Evolutionary conservation across 1,139 yeast genomes (phyloP), one percentile per base, ranked within the genome.

Genomic region (Diutina catenulata): DNA sequence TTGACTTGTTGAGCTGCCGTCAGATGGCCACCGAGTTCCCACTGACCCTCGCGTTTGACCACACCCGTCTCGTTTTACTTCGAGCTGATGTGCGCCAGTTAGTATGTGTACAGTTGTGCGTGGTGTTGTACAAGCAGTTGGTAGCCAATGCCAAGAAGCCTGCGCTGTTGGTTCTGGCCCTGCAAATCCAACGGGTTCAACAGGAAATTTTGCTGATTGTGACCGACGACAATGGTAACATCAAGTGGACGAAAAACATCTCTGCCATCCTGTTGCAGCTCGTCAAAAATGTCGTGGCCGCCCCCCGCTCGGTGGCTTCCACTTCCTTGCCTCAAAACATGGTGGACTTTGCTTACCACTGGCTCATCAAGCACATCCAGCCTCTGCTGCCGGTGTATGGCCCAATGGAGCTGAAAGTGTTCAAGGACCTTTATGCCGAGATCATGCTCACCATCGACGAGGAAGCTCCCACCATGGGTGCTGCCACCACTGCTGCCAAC

Each of bases 201-300:
- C 69, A 63, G 44, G 93, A 83, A 49, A 73, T 86, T 33, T 60
- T 82, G 44, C 82, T 91, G 22, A 82, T 86, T 40, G 86, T 84
- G 18, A 76, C 87, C 38, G 94, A 84, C 59, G 83, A 80, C 42
- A 80, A 78, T 51, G 95, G 95, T 3, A 83, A 81, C 53, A 76
- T 83, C 44, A 82, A 86, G 60, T 86, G 95, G 95, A 84, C 95
- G 1, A 75, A 84, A 51, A 84, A 86, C 54, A 74, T 84, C 27
- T 71, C 76, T 44, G 68, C 81, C 22, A 73, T 86, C 44, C 74
- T 91, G 5, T 68, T 86, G 42, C 94, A 84, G 52, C 58, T 83
- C 38, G 75, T 80, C 38, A 74, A 74, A 45, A 64, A 60, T 38
- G 60, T 59, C 10, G 45, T 43, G 8, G 45, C 48, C 40, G 44